A percentile compares a stretch with the other conserved stretches of the same genome.
These are phyloP conservation scores for Barnettozyma salicaria DNA, from an alignment of 805 yeast genomes.

Conservation along the genomic window DNA sequence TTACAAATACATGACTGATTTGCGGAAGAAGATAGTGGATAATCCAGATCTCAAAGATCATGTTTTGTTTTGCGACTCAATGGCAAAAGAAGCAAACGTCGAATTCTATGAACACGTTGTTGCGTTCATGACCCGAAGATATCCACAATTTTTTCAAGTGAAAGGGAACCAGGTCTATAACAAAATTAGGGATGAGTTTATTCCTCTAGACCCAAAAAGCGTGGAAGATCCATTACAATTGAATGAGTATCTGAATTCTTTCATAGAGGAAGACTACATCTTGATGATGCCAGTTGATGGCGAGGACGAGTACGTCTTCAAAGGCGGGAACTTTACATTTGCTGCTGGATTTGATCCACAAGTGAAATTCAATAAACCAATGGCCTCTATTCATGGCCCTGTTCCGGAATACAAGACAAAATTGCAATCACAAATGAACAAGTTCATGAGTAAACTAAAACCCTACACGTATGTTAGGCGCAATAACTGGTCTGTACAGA, in stretches of 20 bases:
- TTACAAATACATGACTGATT: slow-evolving; percentile 39
- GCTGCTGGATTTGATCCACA: slow-evolving; percentile 73
- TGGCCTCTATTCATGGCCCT: slow-evolving; percentile 60
- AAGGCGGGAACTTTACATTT: slow-evolving; percentile 54
- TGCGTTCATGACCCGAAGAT: slow-evolving; percentile 21
- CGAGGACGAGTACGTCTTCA: slow-evolving; percentile 51
- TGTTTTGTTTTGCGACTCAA: slow-evolving; percentile 30
- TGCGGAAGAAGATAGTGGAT: slow-evolving; percentile 32
- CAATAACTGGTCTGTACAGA: slow-evolving; percentile 66
- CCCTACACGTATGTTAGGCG: slow-evolving; percentile 54
- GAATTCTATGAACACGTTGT: slow-evolving; percentile 23
- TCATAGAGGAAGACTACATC: slow-evolving; percentile 37
- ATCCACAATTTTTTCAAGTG: slow-evolving; percentile 23
- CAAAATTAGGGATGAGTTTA: slow-evolving; percentile 22
- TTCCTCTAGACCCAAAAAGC: slow-evolving; percentile 23
- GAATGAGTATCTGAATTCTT: slow-evolving; percentile 16
- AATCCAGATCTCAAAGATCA: slow-evolving; percentile 30
- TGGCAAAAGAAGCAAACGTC: slow-evolving; percentile 18
- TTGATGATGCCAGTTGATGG: slow-evolving; percentile 39
- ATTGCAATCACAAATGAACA: slow-evolving; percentile 58
- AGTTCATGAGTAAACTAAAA: slow-evolving; percentile 52
- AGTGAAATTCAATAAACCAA: slow-evolving; percentile 43
- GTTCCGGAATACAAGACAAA: slow-evolving; percentile 61
- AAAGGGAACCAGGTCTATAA: slow-evolving; percentile 21
- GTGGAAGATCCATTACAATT: slow-evolving; percentile 19